Evolutionary conservation across 305 asterid genomes (phyloP).

Genomic region (Striga hermonthica): DNA sequence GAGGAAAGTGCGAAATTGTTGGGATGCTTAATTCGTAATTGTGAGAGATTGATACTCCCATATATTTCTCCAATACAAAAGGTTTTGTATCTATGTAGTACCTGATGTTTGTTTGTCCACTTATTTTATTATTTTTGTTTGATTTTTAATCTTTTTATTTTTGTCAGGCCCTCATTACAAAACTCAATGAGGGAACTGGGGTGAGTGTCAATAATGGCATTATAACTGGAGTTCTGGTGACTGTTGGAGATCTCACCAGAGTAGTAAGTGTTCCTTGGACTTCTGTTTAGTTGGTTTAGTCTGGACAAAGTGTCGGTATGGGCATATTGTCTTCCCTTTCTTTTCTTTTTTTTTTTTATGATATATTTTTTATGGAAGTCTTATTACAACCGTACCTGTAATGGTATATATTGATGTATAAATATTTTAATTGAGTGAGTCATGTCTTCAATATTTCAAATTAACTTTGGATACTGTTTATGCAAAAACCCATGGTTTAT

Average conservation of each 20-base stretch:
- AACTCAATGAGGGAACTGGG: slow-evolving; percentile 91
- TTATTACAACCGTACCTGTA: slow-evolving; percentile 19
- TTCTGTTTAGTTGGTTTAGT: slow-evolving; percentile 23
- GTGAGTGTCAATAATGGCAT: slow-evolving; percentile 89
- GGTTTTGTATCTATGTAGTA: slow-evolving; percentile 44
- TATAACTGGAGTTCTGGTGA: slow-evolving; percentile 90
- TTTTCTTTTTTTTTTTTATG: neutral
- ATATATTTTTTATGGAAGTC: neutral
- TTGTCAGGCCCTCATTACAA: slow-evolving; percentile 85
- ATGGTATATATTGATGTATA: slow-evolving; percentile 11
- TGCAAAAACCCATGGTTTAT: slow-evolving; percentile 18
- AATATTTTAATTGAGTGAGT: slow-evolving; percentile 1
- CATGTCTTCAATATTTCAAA: neutral
- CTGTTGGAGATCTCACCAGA: slow-evolving; percentile 98
- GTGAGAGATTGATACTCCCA: slow-evolving; percentile 90
- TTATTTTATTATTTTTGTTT: slow-evolving; percentile 16
- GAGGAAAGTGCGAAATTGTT: slow-evolving; percentile 98
- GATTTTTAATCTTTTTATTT: neutral
- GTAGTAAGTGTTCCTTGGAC: slow-evolving; percentile 64
- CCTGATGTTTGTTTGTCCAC: slow-evolving; percentile 5
- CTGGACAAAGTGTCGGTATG: slow-evolving; percentile 9
- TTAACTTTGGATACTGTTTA: neutral
- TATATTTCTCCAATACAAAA: slow-evolving; percentile 95
- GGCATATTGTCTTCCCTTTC: neutral
- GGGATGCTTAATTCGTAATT: slow-evolving; percentile 96